Conservation (phyloP, 2,329 filamentous ascomycete genomes). For the Xylariaceae sp. region DNA sequence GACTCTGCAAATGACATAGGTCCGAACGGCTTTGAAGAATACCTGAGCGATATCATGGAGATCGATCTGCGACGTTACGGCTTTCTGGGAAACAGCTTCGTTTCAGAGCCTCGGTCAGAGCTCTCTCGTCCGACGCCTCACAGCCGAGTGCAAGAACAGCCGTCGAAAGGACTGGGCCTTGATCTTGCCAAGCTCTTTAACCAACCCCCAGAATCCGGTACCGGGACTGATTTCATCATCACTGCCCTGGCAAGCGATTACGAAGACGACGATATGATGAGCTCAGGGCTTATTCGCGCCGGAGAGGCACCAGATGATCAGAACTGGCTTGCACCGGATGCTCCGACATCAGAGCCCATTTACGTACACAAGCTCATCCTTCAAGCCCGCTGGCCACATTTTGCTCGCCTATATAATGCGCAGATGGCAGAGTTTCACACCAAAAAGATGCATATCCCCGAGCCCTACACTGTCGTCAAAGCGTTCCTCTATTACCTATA, state of each 20-base stretch:
- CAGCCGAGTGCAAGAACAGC: constrained; percentile 55
- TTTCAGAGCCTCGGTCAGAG: constrained; percentile 59
- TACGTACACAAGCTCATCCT: constrained; percentile 95
- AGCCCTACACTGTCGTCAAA: constrained; percentile 91
- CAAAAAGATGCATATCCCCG: constrained; percentile 96
- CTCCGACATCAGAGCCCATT: constrained; percentile 78
- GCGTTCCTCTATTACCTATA: constrained; percentile 97
- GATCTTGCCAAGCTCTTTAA: constrained; percentile 91
- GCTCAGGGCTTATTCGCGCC: constrained; percentile 55
- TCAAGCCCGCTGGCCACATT: constrained; percentile 95
- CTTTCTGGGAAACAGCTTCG: constrained; percentile 79
- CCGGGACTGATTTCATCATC: constrained; percentile 88
- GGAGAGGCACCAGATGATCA: constrained; percentile 51
- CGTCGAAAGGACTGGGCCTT: constrained; percentile 74
- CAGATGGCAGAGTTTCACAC: constrained; percentile 98
- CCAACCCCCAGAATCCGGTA: constrained; percentile 79
- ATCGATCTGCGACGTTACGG: constrained; percentile 93
- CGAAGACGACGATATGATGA: constrained; percentile 68
- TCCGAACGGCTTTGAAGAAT: constrained; percentile 80
- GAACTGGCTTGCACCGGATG: constrained; percentile 66
- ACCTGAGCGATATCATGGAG: constrained; percentile 91
- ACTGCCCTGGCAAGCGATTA: constrained; percentile 84
- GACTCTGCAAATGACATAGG: constrained; percentile 72
- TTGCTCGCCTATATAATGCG: constrained; percentile 85
- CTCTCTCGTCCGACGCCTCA: constrained; percentile 55